Conservation (phyloP, 768 basidiomycete genomes). For the Piloderma croceum region DNA sequence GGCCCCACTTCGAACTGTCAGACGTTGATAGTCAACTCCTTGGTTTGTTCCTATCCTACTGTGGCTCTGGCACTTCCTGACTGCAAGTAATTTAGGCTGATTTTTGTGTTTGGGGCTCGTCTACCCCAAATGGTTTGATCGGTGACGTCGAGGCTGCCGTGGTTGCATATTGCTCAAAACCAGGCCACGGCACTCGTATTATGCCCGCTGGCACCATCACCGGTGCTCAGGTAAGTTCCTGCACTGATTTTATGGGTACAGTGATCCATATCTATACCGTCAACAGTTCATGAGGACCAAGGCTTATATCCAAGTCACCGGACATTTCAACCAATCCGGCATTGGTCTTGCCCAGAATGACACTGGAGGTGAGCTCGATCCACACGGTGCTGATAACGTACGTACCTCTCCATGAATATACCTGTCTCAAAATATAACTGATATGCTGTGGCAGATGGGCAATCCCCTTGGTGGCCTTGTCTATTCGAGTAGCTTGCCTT, state of each 20-base stretch:
- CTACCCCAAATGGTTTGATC: conserved; percentile 42
- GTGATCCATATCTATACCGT: conserved; percentile 3
- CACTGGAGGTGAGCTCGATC: conserved; percentile 66
- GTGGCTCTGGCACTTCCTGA: neutral
- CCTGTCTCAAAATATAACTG: no score
- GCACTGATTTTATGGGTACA: neutral
- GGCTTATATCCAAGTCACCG: conserved; percentile 51
- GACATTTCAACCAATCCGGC: conserved; percentile 49
- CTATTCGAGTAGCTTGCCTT: neutral
- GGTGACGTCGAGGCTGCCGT: conserved; percentile 55
- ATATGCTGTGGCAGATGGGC: no score
- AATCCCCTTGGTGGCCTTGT: neutral
- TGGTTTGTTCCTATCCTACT: conserved; percentile 28
- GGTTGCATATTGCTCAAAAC: conserved; percentile 67
- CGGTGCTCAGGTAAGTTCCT: conserved; percentile 39
- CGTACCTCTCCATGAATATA: no score
- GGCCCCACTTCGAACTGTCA: conserved; percentile 50
- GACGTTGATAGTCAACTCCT: conserved; percentile 56
- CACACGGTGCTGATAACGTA: conserved; percentile 55
- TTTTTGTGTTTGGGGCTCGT: conserved; percentile 56
- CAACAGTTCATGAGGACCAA: conserved; percentile 42
- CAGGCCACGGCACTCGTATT: conserved; percentile 55
- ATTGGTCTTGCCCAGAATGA: conserved; percentile 47
- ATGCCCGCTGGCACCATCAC: conserved; percentile 53
- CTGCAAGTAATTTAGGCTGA: conserved; percentile 22